phyloP scores from a whole-genome alignment of 1,284 basidiomycete genomes.

The Ceratobasidium sp. region DNA sequence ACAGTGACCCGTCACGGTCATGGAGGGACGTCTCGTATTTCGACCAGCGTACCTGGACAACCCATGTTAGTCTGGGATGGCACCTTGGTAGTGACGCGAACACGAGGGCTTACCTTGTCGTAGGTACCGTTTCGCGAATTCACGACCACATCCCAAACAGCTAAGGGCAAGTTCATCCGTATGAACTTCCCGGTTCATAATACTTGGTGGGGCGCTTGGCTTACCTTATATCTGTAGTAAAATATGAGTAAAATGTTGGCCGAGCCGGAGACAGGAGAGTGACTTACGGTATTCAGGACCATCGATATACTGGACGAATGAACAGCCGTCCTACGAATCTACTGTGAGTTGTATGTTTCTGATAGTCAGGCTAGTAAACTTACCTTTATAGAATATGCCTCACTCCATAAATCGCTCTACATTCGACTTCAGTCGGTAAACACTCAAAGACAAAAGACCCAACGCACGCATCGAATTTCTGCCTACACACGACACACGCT shows the following conservation, averaged over 20 bases:
- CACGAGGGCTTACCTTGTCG: conserved; percentile 21
- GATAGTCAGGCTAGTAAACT: neutral
- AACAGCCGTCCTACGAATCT: conserved; percentile 28
- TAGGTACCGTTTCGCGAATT: conserved; percentile 38
- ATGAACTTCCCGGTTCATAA: neutral
- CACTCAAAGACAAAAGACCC: neutral
- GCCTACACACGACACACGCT: neutral
- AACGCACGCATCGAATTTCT: conserved; percentile 38
- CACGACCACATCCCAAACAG: conserved; percentile 34
- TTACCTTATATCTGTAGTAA: conserved; percentile 28
- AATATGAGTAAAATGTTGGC: neutral
- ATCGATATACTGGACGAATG: conserved; percentile 36
- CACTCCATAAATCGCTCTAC: conserved; percentile 33
- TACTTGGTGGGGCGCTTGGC: neutral
- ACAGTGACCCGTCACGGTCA: conserved; percentile 19
- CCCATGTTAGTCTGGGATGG: neutral
- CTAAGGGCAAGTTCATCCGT: neutral
- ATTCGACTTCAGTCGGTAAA: neutral
- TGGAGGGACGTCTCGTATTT: conserved; percentile 39
- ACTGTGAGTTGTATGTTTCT: neutral
- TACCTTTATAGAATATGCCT: conserved; percentile 41
- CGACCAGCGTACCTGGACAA: conserved; percentile 35
- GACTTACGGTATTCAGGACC: conserved; percentile 36
- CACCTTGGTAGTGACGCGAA: neutral
- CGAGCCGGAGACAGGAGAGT: neutral